phyloP scores from a whole-genome alignment of 352 stramenopile species.

The Phytophthora chlamydospora region DNA sequence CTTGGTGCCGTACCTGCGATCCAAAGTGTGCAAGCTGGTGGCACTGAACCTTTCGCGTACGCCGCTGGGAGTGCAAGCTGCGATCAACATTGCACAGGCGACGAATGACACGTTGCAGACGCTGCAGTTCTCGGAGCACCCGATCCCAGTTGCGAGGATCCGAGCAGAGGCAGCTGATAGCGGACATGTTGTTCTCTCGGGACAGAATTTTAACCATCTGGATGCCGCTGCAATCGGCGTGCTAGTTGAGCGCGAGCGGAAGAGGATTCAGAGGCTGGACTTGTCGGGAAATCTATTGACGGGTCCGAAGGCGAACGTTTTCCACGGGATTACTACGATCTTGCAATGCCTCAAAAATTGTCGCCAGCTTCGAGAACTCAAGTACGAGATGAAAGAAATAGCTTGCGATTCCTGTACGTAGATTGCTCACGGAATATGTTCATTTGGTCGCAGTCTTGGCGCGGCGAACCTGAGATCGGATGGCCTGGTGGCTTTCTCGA shows the following conservation, averaged over 20 bases:
- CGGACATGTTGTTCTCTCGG: slow-evolving; percentile 32
- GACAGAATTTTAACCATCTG: slow-evolving; percentile 56
- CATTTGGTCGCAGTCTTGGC: slow-evolving; percentile 36
- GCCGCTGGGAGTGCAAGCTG: slow-evolving; percentile 56
- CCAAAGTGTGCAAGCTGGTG: slow-evolving; percentile 55
- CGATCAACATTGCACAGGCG: slow-evolving; percentile 43
- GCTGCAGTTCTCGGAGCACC: slow-evolving; percentile 55
- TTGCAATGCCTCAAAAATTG: slow-evolving; percentile 56
- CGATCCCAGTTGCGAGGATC: slow-evolving; percentile 44
- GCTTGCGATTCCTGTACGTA: not conserved
- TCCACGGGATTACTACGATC: slow-evolving; percentile 57
- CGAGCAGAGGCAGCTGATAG: slow-evolving; percentile 34
- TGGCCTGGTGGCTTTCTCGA: slow-evolving; percentile 54
- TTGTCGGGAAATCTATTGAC: slow-evolving; percentile 63
- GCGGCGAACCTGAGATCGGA: slow-evolving; percentile 52
- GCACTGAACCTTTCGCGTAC: slow-evolving; percentile 55
- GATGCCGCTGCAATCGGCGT: slow-evolving; percentile 62
- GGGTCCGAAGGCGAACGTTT: slow-evolving; percentile 50
- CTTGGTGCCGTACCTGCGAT: slow-evolving; percentile 57
- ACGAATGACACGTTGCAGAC: slow-evolving; percentile 47
- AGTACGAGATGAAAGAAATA: slow-evolving; percentile 38
- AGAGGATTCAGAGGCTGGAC: slow-evolving; percentile 57
- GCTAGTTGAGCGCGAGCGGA: slow-evolving; percentile 53
- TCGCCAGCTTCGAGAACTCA: slow-evolving; percentile 53
- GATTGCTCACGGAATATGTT: not conserved